Conservation (phyloP, 208 protist species). For the Herpetomonas samuelpessoai region DNA sequence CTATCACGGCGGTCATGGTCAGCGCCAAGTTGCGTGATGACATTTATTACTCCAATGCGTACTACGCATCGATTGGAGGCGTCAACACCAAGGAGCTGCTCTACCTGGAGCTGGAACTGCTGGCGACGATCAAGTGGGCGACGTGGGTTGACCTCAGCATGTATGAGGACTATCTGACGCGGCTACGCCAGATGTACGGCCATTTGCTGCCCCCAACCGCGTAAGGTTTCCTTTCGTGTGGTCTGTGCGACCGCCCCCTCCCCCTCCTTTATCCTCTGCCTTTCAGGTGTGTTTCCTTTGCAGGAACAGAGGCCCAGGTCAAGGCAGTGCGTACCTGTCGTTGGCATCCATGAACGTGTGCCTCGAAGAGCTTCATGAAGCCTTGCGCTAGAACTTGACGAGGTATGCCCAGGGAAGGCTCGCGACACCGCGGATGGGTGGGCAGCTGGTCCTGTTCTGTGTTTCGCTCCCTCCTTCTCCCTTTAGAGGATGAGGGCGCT, state of each 20-base stretch:
- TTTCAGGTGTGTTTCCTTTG: background rate
- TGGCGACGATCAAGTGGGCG: constrained; percentile 78
- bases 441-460: no score
- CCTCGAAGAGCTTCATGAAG: no score
- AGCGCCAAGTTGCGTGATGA: constrained; percentile 92
- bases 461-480: constrained; percentile 12
- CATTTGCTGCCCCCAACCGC: constrained; percentile 8
- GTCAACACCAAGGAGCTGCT: constrained; percentile 81
- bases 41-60: constrained; percentile 87
- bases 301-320: no score
- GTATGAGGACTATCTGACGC: constrained; percentile 44
- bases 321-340: no score
- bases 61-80: constrained; percentile 91
- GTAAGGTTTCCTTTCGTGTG: constrained; percentile 2
- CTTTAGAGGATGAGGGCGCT: constrained; percentile 3
- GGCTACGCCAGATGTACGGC: constrained; percentile 36
- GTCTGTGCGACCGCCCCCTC: no score
- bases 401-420: no score
- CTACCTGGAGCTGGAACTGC: constrained; percentile 80
- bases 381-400: no score
- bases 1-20: constrained; percentile 82
- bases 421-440: no score
- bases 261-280: constrained; percentile 1
- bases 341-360: no score
- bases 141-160: constrained; percentile 73